A percentile compares a stretch with the other conserved stretches of the same genome.
These are phyloP conservation scores for Leccinum fallax DNA, from an alignment of 1,284 basidiomycete species.

Conservation along the genomic window DNA sequence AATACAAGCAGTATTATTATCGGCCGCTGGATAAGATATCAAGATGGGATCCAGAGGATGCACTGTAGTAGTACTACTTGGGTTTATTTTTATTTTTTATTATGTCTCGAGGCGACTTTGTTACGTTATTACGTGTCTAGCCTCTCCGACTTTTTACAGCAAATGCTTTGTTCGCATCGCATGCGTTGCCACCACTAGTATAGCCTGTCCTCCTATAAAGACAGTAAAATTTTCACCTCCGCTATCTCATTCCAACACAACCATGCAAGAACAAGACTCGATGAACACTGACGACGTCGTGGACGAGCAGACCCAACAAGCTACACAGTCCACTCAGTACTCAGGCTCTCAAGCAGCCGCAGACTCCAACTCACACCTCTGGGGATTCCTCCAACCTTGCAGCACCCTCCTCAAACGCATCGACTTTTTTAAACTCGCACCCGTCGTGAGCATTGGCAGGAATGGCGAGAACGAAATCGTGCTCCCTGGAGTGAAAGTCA, in stretches of 20 bases:
- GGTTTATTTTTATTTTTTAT: not conserved
- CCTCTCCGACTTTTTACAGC: not conserved
- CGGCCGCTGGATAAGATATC: slow-evolving; percentile 64
- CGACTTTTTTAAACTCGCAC: slow-evolving; percentile 57
- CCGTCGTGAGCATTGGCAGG: slow-evolving; percentile 56
- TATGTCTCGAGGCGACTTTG: slow-evolving; percentile 26
- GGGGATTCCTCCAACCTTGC: slow-evolving; percentile 70
- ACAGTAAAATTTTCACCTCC: not conserved
- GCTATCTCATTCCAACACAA: not conserved
- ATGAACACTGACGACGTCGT: slow-evolving; percentile 31
- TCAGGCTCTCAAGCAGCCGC: slow-evolving; percentile 29
- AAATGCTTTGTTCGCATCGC: not conserved
- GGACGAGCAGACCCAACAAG: slow-evolving; percentile 51
- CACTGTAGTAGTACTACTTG: slow-evolving; percentile 23
- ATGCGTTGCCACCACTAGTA: not conserved
- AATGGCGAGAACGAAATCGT: slow-evolving; percentile 54
- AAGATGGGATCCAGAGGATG: slow-evolving; percentile 65
- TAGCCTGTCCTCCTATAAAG: slow-evolving; percentile 22
- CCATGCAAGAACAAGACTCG: slow-evolving; percentile 25
- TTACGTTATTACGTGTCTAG: slow-evolving; percentile 3
- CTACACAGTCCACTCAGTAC: slow-evolving; percentile 50
- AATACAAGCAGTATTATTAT: slow-evolving; percentile 83
- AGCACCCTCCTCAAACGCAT: slow-evolving; percentile 51
- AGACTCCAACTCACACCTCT: slow-evolving; percentile 52
- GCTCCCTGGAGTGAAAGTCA: slow-evolving; percentile 69